Evolutionary conservation across 2,329 filamentous ascomycete species (phyloP), one percentile per base, ranked within the genome.

Genomic region (Alternaria sp.): DNA sequence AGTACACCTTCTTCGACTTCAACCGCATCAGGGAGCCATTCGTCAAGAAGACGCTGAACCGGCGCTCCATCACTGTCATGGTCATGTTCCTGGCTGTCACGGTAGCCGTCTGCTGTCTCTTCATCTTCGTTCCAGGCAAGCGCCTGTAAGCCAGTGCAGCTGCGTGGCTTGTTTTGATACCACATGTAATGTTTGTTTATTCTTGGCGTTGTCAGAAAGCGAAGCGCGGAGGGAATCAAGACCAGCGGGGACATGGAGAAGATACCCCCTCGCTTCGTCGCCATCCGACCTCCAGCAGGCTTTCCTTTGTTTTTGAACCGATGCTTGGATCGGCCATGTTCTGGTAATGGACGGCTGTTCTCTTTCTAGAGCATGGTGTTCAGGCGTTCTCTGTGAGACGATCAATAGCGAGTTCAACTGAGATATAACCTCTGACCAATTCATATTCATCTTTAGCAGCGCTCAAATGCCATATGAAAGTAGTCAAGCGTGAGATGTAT

Each of bases 1-100:
- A 99, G 83, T 97, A 98, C 82, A 97, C 95, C 0, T 93, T 97
- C 54, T 94, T 97, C 85, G 92, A 90, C 80, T 97, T 96, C 83
- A 91, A 92, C 23, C 88, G 89, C 44, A 93, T 98, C 67, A 89
- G 92, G 59, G 96, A 99, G 81, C 92, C 93, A 0, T 99, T 96
- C 77, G 91, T 99, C 59, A 91, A 93, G 68, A 92, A 89, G 75
- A 88, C 98, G 19, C 86, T 99, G 59, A 89, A 89, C 69, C 94
- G 94, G 78, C 91, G 96, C 62, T 90, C 96, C 0, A 77, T 93
- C 46, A 93, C 96, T 83, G 92, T 96, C 13, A 82, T 97, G 13
- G 84, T 88, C 9, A 86, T 96, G 65, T 94, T 94, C 28, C 78
- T 90, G 26, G 78, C 96, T 30, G 85, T 96, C 58, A 92, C 95